Evolutionary conservation across 345 rosid species (phyloP).

Genomic region (Isatis tinctoria): DNA sequence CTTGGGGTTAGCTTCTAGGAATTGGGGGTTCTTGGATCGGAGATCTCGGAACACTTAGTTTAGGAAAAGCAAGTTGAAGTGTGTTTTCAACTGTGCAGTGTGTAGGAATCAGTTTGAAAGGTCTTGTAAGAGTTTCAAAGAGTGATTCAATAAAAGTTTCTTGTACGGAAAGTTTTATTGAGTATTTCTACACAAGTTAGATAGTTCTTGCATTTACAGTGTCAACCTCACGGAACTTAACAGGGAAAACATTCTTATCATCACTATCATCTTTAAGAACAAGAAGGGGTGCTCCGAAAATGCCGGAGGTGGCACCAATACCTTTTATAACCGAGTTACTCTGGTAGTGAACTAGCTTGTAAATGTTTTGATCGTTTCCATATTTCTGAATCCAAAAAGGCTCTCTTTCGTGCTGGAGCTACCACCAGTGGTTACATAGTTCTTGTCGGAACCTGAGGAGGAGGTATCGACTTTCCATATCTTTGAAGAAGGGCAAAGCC

Average conservation of each 20-base stretch:
- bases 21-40: too few species aligned
- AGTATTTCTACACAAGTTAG: too few species aligned
- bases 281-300: not conserved
- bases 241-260: conserved; percentile 12
- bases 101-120: too few species aligned
- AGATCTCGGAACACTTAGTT: too few species aligned
- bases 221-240: conserved; percentile 24
- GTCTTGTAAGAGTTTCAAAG: too few species aligned
- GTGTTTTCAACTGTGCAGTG: too few species aligned
- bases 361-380: not conserved
- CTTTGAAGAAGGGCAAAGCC: conserved; percentile 20
- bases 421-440: conserved; percentile 17
- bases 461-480: conserved; percentile 22
- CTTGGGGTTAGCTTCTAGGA: too few species aligned
- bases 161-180: too few species aligned
- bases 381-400: conserved; percentile 18
- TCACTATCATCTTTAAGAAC: conserved; percentile 14
- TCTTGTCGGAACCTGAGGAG: not conserved
- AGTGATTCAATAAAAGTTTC: too few species aligned
- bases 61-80: too few species aligned
- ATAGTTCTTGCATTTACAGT: too few species aligned
- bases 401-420: not conserved
- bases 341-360: conserved; percentile 13
- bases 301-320: not conserved
- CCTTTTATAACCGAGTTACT: not conserved